These are phyloP conservation scores for Hygrocybe coccinea DNA, from an alignment of 768 basidiomycete species.

Conservation along the genomic window DNA sequence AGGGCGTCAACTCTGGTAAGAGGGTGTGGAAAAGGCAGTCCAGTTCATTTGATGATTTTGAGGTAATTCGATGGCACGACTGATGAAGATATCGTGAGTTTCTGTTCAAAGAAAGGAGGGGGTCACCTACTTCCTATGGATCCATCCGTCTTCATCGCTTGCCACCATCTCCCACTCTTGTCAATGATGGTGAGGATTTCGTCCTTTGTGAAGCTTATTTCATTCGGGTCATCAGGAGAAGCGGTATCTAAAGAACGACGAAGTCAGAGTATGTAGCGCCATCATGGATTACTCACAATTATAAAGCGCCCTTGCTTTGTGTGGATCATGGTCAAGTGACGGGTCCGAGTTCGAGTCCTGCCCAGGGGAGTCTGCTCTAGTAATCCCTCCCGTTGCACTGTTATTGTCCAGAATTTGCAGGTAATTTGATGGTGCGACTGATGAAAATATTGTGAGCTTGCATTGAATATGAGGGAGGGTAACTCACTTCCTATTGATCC, in stretches of 20 bases:
- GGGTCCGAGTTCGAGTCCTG: no score
- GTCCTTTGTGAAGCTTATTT: conserved; percentile 81
- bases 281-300: conserved; percentile 55
- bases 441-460: conserved; percentile 11
- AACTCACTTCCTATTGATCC: conserved; percentile 62
- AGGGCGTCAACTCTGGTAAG: no score
- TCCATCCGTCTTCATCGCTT: conserved; percentile 9
- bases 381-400: not conserved
- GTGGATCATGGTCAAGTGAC: no score
- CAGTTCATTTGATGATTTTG: conserved; percentile 63
- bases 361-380: no score
- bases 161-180: conserved; percentile 13
- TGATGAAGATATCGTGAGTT: conserved; percentile 26
- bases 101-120: not conserved
- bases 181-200: conserved; percentile 15
- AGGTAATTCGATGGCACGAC: conserved; percentile 85
- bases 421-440: conserved; percentile 84
- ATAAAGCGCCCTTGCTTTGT: conserved; percentile 86
- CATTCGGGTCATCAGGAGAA: conserved; percentile 92
- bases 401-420: conserved; percentile 31
- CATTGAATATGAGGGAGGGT: not conserved
- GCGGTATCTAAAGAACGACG: conserved; percentile 66
- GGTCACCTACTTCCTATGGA: conserved; percentile 69
- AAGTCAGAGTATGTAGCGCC: conserved; percentile 15
- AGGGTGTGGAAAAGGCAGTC: no score